phyloP scores from a whole-genome alignment of 352 stramenopile genomes.

The Globisporangium echinulatum region DNA sequence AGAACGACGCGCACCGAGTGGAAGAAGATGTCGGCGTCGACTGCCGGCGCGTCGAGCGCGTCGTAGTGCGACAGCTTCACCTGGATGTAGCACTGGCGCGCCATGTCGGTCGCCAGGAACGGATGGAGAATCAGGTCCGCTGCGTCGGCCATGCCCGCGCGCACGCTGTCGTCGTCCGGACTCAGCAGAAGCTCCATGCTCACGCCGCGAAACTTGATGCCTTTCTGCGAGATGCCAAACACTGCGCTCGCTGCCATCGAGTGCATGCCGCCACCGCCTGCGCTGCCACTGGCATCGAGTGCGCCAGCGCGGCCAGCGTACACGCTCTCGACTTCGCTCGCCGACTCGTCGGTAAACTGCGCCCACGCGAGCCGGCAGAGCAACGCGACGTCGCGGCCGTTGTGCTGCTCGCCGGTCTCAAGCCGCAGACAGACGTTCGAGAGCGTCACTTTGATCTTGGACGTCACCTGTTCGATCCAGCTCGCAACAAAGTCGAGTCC shows the following conservation, averaged over 20 bases:
- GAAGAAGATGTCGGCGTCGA: conserved; percentile 81
- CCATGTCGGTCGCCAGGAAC: conserved; percentile 62
- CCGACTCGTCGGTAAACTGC: conserved; percentile 82
- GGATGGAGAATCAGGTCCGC: conserved; percentile 45
- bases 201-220: conserved; percentile 75
- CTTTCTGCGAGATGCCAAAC: conserved; percentile 83
- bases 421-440: conserved; percentile 80
- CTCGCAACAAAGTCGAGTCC: conserved; percentile 86
- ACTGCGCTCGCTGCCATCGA: conserved; percentile 77
- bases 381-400: conserved; percentile 57
- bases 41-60: conserved; percentile 51
- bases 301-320: conserved; percentile 41
- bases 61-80: conserved; percentile 80
- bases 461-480: conserved; percentile 88
- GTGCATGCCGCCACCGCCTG: conserved; percentile 29
- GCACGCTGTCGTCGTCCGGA: conserved; percentile 36
- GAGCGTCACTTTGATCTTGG: conserved; percentile 86
- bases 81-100: conserved; percentile 73
- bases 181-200: conserved; percentile 76
- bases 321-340: conserved; percentile 63
- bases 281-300: conserved; percentile 25
- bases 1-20: conserved; percentile 75
- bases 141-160: conserved; percentile 19
- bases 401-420: conserved; percentile 58
- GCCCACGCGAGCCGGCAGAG: conserved; percentile 74